Percentiles rank a stretch among this genome's conserved stretches.
Conservation (phyloP, 768 basidiomycete genomes). For the Russula virescens region DNA sequence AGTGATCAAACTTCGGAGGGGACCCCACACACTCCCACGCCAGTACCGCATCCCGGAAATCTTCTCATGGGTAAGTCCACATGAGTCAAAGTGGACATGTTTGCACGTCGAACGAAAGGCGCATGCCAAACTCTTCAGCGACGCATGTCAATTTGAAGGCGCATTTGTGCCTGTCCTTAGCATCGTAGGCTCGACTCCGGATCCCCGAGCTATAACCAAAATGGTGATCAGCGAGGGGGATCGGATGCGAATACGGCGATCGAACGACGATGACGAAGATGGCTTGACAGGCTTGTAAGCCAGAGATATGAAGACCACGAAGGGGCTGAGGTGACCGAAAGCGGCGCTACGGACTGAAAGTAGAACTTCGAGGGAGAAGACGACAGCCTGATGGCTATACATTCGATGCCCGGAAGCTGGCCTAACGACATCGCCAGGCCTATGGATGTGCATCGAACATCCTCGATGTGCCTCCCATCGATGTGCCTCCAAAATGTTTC, state of each 20-base stretch:
- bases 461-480: slow-evolving; percentile 15
- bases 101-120: neutral
- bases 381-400: neutral
- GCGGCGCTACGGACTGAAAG: too few relatives aligned
- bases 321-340: neutral
- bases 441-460: neutral
- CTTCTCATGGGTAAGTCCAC: neutral
- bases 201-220: neutral
- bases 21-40: neutral
- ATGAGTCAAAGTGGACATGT: neutral
- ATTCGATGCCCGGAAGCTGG: neutral
- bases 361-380: neutral
- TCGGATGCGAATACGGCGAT: slow-evolving; percentile 4
- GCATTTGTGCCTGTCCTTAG: neutral
- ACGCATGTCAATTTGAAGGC: neutral
- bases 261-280: neutral
- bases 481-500: slow-evolving; percentile 5
- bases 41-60: neutral
- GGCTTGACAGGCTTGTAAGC: neutral
- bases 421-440: neutral
- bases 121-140: neutral
- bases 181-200: neutral
- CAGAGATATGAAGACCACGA: slow-evolving; percentile 7
- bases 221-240: neutral
- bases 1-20: too few relatives aligned